These are phyloP conservation scores for Kwoniella dendrophila DNA, from an alignment of 768 basidiomycete species.

Conservation along the genomic window DNA sequence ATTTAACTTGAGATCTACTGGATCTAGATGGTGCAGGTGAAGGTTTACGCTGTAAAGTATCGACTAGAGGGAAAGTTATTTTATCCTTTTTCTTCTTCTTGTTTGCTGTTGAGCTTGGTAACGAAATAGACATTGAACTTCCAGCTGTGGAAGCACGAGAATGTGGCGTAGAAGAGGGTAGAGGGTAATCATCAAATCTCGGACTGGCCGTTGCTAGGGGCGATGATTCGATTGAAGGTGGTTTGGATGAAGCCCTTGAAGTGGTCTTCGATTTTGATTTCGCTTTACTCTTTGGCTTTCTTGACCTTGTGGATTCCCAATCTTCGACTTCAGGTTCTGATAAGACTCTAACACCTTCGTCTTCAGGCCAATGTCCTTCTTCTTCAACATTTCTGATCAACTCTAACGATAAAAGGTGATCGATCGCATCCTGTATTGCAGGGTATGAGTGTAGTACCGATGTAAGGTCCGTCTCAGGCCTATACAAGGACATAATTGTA, in stretches of 20 bases:
- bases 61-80: slow-evolving; percentile 35
- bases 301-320: slow-evolving; percentile 1
- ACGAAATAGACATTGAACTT: not conserved
- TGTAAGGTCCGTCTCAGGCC: slow-evolving; percentile 17
- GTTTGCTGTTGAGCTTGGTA: slow-evolving; percentile 15
- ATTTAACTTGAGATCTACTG: slow-evolving; percentile 22
- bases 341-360: slow-evolving; percentile 15
- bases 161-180: slow-evolving; percentile 16
- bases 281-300: not conserved
- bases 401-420: slow-evolving; percentile 49
- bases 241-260: slow-evolving; percentile 5
- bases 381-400: slow-evolving; percentile 39
- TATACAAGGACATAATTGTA: not conserved
- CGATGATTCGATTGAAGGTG: slow-evolving; percentile 10
- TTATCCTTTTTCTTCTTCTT: slow-evolving; percentile 23
- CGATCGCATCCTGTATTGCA: slow-evolving; percentile 42
- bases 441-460: slow-evolving; percentile 21
- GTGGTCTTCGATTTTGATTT: slow-evolving; percentile 14
- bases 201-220: not conserved
- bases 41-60: slow-evolving; percentile 40
- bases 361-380: slow-evolving; percentile 44
- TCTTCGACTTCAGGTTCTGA: slow-evolving; percentile 9
- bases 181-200: not conserved
- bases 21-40: slow-evolving; percentile 27
- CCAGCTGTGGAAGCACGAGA: slow-evolving; percentile 12